Base-by-base conservation (phyloP, 1,284 basidiomycete genomes). In the Pseudozyma sp. region DNA sequence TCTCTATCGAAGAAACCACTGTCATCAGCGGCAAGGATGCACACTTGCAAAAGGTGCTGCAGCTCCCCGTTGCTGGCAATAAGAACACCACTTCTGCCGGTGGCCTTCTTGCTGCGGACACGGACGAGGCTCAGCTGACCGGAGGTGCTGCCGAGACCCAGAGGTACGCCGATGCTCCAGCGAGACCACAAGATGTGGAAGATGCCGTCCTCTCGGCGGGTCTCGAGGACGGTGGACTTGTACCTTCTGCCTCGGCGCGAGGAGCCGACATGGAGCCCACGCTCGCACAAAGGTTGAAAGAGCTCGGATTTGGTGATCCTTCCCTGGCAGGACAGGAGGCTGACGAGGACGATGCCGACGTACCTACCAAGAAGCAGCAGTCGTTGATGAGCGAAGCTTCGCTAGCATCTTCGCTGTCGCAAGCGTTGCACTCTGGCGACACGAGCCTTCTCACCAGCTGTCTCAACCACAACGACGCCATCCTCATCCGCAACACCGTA, bases 351-450 rank as follows among this genome's bases (percentile, higher is more conserved):
- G 60, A 66, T 34, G 56, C 64, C 17, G 74, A 69, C 7, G 61
- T 63, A 39, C 62, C 65, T 3, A 50, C 51, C 17, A 66, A 71
- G 43, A 55, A 62, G 58, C 51, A 63, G 40, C 56, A 70, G n/a
- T 86, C 89, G 19, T 42, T 75, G 63, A 63, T 92, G 42, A 93
- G 93, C 46, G 90, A 93, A 1, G 90, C 92, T 66, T 97, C 96
- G 1, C 89, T 99, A 56, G 94, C 96, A 29, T 91, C 94, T 54
- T 95, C 96, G 14, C 88, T 99, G 50, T 93, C 96, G 52, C 97
- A 99, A 86, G 96, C 97, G 0, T 87, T 99, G 48, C 96, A 99
- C 84, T 97, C 96, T 3, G 92, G 92, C 19, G 97, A 99, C 86
- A 89, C 91, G 0, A 90, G 90, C 7, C 87, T 99, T 42, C 87